Base-by-base conservation (phyloP, 2,329 filamentous ascomycete genomes). In the Calonectria fujianensis region DNA sequence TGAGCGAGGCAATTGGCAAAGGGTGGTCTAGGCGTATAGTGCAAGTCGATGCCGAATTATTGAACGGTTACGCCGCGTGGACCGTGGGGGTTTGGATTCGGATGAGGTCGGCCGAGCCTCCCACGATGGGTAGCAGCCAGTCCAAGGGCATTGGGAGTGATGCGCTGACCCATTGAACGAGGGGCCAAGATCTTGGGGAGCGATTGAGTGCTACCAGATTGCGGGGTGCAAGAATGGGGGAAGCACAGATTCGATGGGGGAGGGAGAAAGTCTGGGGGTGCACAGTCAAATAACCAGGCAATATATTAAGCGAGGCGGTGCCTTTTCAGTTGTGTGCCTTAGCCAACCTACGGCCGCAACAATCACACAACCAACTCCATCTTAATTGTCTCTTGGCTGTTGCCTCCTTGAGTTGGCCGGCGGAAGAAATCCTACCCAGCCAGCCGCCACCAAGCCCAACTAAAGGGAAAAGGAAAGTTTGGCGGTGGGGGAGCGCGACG, bases 151-250 rank as follows among this genome's bases (percentile, higher is more conserved):
- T 61, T 51, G 59, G 45, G 35, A 51, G 29, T n/a, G n/a, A 31
- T 35, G 48, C 27, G 24, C 39, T 41, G 66, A n/a, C 39, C 35
- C 27, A 54, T 52, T 31, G 54, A n/a, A 24, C 27, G 45, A 68
- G 31, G 64, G 50, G 51, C 31, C 24, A 48, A 59, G 59, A 65
- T 69, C 57, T 69, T 57, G 59, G 66, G 66, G 51, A 63, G 45
- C 59, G 51, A 68, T 72, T 68, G 64, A 67, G 27, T 41, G 57
- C 39, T 57, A 39, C 35, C 37, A 39, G 39, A 73, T 63, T 72
- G 70, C 70, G 70, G 70, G 70, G 71, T 69, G 71, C n/a, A 31
- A 73, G 48, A 65, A 66, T 73, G 71, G 71, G 71, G 71, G 71
- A 65, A 50, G 32, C n/a, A 2, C 20, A 35, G 18, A 69, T 50